Conservation (phyloP, 2,329 filamentous ascomycete genomes). For the Hypomyces perniciosus region DNA sequence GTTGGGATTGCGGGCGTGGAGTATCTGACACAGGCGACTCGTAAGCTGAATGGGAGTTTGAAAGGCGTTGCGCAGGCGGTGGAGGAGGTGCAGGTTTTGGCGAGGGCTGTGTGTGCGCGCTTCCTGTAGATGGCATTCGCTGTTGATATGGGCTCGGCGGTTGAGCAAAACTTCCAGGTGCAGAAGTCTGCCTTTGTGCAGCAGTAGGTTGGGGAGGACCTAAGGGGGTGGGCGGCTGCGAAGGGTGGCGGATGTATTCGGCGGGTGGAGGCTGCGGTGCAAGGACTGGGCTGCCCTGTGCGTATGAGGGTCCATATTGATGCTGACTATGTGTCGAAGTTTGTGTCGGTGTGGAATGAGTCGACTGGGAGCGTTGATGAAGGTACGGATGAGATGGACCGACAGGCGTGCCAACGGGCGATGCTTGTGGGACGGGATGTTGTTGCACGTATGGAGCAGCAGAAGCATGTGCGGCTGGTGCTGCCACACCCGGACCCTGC, state of each 20-base stretch:
- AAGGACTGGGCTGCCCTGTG: slow-evolving; percentile 48
- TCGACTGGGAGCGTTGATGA: slow-evolving; percentile 50
- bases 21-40: slow-evolving; percentile 37
- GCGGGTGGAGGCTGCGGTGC: slow-evolving; percentile 37
- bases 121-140: slow-evolving; percentile 29
- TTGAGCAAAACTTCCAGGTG: slow-evolving; percentile 36
- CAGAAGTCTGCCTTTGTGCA: slow-evolving; percentile 38
- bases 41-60: slow-evolving; percentile 33
- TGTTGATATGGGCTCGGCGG: slow-evolving; percentile 58
- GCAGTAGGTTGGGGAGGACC: slow-evolving; percentile 44
- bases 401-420: slow-evolving; percentile 41
- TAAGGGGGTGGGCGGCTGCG: slow-evolving; percentile 49
- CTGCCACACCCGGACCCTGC: slow-evolving; percentile 31
- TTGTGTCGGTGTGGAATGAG: slow-evolving; percentile 55
- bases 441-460: slow-evolving; percentile 34
- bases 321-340: slow-evolving; percentile 56
- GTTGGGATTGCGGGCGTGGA: slow-evolving; percentile 47
- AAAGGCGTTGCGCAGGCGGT: slow-evolving; percentile 30
- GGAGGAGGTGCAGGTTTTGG: slow-evolving; percentile 25
- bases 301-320: slow-evolving; percentile 44
- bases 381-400: slow-evolving; percentile 30
- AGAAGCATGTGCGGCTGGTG: slow-evolving; percentile 22
- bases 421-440: slow-evolving; percentile 40
- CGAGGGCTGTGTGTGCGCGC: slow-evolving; percentile 27
- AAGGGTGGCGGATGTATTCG: slow-evolving; percentile 42